Conservation (phyloP, 176 grass and related monocot species). For the Ensete glaucum region DNA sequence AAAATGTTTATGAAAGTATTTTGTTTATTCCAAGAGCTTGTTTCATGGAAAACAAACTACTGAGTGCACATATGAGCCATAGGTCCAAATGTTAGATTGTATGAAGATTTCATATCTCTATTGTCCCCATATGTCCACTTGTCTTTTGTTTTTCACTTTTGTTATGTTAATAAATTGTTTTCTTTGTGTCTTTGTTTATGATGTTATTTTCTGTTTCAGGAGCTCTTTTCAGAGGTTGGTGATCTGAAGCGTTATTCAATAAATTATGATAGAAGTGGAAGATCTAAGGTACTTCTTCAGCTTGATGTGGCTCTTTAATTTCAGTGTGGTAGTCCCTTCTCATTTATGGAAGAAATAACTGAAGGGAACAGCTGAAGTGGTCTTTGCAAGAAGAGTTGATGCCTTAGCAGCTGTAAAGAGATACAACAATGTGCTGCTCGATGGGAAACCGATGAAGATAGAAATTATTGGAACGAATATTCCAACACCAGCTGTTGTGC, state of each 20-base stretch:
- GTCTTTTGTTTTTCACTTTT: not conserved
- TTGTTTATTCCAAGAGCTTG: not conserved
- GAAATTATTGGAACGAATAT: conserved; percentile 86
- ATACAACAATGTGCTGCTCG: conserved; percentile 95
- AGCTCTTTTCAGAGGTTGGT: conserved; percentile 83
- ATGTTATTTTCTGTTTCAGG: conserved; percentile 32
- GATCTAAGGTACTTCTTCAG: conserved; percentile 62
- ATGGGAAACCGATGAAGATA: conserved; percentile 98
- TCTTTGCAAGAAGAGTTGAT: conserved; percentile 74
- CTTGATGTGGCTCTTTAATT: not conserved
- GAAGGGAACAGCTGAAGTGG: conserved; percentile 84
- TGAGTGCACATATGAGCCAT: no score
- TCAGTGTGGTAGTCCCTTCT: not conserved
- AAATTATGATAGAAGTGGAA: conserved; percentile 81
- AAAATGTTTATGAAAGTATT: not conserved
- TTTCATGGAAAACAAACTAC: not conserved
- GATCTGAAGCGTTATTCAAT: conserved; percentile 70
- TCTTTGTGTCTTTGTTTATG: not conserved
- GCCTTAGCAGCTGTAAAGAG: conserved; percentile 66
- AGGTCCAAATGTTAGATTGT: no score
- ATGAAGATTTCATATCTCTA: no score
- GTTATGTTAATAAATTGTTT: not conserved
- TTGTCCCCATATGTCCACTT: not conserved
- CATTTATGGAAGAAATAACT: conserved; percentile 5
- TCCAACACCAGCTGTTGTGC: conserved; percentile 35